phyloP scores from a whole-genome alignment of 108 stramenopile species.

The Cyclotella cryptica region DNA sequence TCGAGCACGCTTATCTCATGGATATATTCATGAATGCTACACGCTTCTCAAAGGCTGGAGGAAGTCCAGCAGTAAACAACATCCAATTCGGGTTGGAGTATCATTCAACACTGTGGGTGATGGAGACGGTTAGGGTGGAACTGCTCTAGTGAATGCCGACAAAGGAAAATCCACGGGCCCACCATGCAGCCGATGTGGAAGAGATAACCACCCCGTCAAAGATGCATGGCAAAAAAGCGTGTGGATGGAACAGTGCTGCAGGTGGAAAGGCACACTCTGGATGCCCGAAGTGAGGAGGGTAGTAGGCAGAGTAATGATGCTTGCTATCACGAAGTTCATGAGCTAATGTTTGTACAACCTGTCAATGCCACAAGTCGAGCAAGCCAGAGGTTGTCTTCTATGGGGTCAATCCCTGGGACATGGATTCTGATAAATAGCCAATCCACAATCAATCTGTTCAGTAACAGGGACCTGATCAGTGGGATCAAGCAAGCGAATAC shows the following conservation, averaged over 20 bases:
- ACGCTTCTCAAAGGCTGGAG: neutral
- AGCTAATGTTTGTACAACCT: too few species aligned
- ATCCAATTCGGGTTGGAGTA: too few species aligned
- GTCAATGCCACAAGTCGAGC: too few species aligned
- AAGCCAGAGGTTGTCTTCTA: too few species aligned
- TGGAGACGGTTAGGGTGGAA: neutral
- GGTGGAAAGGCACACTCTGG: too few species aligned
- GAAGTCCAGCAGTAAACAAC: too few species aligned
- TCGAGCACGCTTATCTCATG: neutral
- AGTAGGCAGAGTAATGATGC: neutral
- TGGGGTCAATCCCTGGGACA: neutral
- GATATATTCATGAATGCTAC: neutral
- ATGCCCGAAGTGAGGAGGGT: too few species aligned
- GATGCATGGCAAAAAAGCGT: neutral
- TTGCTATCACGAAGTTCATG: too few species aligned
- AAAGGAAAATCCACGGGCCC: neutral
- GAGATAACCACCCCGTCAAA: neutral
- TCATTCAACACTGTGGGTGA: too few species aligned
- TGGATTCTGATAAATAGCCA: slow-evolving; percentile 52
- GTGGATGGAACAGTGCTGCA: slow-evolving; percentile 7
- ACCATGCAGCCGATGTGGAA: slow-evolving; percentile 12
- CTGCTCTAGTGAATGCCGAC: neutral
- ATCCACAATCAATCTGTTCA: slow-evolving; percentile 51
- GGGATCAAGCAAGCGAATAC: slow-evolving; percentile 10
- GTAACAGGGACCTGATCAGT: slow-evolving; percentile 31